These are phyloP conservation scores for Gossypioides kirkii DNA, from an alignment of 345 rosid genomes.

Conservation along the genomic window DNA sequence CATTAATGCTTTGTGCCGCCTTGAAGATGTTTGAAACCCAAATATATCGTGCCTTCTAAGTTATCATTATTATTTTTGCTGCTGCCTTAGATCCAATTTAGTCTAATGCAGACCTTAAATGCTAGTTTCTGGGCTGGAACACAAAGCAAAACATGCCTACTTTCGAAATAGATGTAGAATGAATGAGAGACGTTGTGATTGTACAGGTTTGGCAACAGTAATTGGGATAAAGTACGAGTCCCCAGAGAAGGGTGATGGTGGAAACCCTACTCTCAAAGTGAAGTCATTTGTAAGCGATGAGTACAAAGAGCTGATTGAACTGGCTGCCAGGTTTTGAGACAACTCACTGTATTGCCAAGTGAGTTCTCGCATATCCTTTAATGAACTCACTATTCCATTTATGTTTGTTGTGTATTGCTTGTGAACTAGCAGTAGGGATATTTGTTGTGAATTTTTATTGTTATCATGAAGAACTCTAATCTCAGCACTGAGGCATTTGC, in stretches of 20 bases:
- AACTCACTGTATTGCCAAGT: background rate
- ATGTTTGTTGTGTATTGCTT: background rate
- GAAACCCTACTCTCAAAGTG: slow-evolving; percentile 45
- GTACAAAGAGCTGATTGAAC: slow-evolving; percentile 54
- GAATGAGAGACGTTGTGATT: background rate
- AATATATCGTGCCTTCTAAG: too few relatives aligned
- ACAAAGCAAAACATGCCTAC: background rate
- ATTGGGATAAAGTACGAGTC: slow-evolving; percentile 74
- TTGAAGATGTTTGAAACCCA: too few relatives aligned
- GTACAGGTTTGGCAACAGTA: slow-evolving; percentile 70
- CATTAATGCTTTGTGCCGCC: too few relatives aligned
- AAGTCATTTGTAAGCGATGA: slow-evolving; percentile 72
- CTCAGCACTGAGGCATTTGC: too few relatives aligned
- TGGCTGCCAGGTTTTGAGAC: slow-evolving; percentile 31
- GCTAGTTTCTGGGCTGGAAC: background rate
- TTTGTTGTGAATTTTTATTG: background rate
- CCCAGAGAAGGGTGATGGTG: slow-evolving; percentile 35
- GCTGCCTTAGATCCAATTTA: background rate
- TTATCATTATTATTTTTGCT: too few relatives aligned
- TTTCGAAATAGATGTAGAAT: background rate
- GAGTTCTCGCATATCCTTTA: background rate
- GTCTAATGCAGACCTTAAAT: background rate
- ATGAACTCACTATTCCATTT: background rate
- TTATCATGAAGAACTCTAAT: background rate
- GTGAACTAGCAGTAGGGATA: background rate